phyloP scores from a whole-genome alignment of 139 green algal species.

The Auxenochlorella pyrenoidosa region DNA sequence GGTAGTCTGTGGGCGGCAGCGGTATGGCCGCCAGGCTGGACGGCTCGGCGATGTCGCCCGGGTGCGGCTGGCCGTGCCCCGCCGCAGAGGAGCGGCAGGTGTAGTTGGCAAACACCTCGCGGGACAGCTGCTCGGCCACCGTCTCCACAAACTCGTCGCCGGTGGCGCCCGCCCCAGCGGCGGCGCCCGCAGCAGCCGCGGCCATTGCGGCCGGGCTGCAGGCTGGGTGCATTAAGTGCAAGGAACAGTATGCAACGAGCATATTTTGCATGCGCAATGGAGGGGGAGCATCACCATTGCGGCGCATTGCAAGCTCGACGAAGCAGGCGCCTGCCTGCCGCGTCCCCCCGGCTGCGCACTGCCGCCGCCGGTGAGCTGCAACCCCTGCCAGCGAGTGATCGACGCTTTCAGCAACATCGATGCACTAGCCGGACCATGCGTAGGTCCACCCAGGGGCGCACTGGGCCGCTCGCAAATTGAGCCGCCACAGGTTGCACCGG shows the following conservation, averaged over 20 bases:
- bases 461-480: too few relatives aligned
- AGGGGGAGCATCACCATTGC: too few relatives aligned
- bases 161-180: neutral
- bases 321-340: too few relatives aligned
- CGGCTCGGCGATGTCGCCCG: conserved; percentile 81
- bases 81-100: conserved; percentile 40
- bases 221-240: neutral
- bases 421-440: too few relatives aligned
- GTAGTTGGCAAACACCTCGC: conserved; percentile 56
- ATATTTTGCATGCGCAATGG: too few relatives aligned
- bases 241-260: too few relatives aligned
- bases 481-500: too few relatives aligned
- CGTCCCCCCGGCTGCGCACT: too few relatives aligned
- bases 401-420: too few relatives aligned
- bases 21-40: conserved; percentile 74
- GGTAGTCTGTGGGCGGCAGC: conserved; percentile 76
- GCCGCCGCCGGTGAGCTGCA: neutral
- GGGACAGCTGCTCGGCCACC: conserved; percentile 39
- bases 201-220: conserved; percentile 2
- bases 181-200: neutral
- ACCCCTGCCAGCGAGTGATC: neutral
- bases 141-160: conserved; percentile 38
- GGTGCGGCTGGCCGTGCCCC: conserved; percentile 19
- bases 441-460: too few relatives aligned
- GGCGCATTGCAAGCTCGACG: neutral